Percentiles rank a stretch among this genome's conserved stretches.
Evolutionary conservation across 139 green algal genomes (phyloP).

Genomic region (Volvox africanus): DNA sequence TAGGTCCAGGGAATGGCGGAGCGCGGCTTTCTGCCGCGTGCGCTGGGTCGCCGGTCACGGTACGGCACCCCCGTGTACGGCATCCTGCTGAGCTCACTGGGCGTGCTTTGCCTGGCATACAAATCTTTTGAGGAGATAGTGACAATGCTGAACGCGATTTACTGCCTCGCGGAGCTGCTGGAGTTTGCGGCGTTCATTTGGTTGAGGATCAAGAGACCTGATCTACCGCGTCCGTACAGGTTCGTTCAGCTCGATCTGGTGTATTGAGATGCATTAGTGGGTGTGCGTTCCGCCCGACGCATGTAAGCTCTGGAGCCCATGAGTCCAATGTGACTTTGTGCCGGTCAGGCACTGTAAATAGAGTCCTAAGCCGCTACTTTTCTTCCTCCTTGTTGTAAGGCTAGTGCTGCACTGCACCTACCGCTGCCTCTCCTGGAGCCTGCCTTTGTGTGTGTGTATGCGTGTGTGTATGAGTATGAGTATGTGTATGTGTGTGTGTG

Average conservation of each 20-base stretch:
- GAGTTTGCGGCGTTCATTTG: slow-evolving; percentile 96
- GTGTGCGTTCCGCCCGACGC: too few relatives aligned
- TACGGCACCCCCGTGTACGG: slow-evolving; percentile 91
- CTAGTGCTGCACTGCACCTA: too few relatives aligned
- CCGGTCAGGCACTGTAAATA: too few relatives aligned
- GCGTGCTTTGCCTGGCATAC: slow-evolving; percentile 80
- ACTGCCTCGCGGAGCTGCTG: slow-evolving; percentile 95
- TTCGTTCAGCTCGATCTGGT: background rate
- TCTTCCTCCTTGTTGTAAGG: too few relatives aligned
- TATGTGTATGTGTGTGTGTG: too few relatives aligned
- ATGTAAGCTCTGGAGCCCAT: too few relatives aligned
- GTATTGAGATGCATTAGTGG: too few relatives aligned
- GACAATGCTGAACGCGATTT: slow-evolving; percentile 95
- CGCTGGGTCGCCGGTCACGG: slow-evolving; percentile 68
- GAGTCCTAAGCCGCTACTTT: too few relatives aligned
- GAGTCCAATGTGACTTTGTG: too few relatives aligned
- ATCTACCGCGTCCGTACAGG: slow-evolving; percentile 79
- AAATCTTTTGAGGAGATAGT: slow-evolving; percentile 89
- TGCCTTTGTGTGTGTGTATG: too few relatives aligned
- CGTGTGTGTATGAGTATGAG: too few relatives aligned
- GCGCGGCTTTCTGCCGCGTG: slow-evolving; percentile 90
- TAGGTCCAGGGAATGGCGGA: slow-evolving; percentile 93
- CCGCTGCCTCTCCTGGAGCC: too few relatives aligned
- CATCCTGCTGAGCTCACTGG: slow-evolving; percentile 87
- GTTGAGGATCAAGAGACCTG: slow-evolving; percentile 81